Percentiles rank a stretch among this genome's conserved stretches.
These are phyloP conservation scores for Aspergillus sp. DNA, from an alignment of 2,329 filamentous ascomycete genomes.

Conservation along the genomic window DNA sequence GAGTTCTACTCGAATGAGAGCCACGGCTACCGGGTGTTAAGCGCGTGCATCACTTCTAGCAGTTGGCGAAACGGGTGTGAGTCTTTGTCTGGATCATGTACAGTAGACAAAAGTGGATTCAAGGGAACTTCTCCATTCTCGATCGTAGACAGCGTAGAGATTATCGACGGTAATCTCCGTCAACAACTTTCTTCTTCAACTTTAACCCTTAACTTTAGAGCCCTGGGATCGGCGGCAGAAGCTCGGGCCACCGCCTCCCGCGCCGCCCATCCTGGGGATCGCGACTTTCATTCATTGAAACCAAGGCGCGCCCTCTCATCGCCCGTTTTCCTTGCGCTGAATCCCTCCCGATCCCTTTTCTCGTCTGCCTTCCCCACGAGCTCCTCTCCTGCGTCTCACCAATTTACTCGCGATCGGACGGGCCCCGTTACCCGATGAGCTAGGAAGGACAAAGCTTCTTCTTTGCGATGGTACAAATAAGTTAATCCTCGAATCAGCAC, in stretches of 20 bases:
- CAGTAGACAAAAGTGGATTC: conserved; percentile 15
- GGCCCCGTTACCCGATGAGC: conserved; percentile 13
- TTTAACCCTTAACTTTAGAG: neutral
- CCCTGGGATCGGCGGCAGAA: conserved; percentile 21
- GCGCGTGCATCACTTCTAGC: neutral
- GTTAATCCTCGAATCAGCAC: conserved; percentile 16
- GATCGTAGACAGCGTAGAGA: neutral
- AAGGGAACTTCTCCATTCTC: neutral
- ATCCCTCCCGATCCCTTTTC: neutral
- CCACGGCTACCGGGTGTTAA: neutral
- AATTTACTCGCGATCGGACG: neutral
- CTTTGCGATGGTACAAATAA: conserved; percentile 35
- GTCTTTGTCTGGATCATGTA: conserved; percentile 18
- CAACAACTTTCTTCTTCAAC: no score
- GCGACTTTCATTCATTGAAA: conserved; percentile 35
- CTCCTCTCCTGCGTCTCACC: neutral
- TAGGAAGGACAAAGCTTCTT: conserved; percentile 8
- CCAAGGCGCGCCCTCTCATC: conserved; percentile 27
- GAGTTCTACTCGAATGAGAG: neutral
- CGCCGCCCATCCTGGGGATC: conserved; percentile 37
- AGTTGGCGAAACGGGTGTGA: neutral
- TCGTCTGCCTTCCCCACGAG: neutral
- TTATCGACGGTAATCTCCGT: no score
- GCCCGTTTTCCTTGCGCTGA: conserved; percentile 13
- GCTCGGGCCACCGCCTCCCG: conserved; percentile 37